A percentile compares a stretch with the other conserved stretches of the same genome.
phyloP scores from a whole-genome alignment of 306 rosid genomes.

The Biancaea sappan region DNA sequence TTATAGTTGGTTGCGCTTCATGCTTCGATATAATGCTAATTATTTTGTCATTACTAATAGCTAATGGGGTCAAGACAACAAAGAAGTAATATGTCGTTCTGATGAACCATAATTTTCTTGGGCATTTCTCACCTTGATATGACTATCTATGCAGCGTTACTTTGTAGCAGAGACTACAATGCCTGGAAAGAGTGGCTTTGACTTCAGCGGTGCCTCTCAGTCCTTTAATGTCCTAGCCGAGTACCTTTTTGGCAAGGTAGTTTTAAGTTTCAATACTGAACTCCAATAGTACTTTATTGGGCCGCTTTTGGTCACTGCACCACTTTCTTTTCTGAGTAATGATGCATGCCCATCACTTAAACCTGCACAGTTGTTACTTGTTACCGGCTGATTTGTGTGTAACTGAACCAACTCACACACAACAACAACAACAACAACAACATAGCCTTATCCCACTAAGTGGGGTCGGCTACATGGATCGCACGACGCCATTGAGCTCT shows the following conservation, averaged over 20 bases:
- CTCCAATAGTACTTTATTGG: not conserved
- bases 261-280: slow-evolving; percentile 33
- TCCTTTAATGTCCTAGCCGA: slow-evolving; percentile 89
- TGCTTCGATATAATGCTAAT: not conserved
- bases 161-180: slow-evolving; percentile 85
- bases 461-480: too few relatives aligned
- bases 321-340: not conserved
- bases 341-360: not conserved
- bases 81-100: not conserved
- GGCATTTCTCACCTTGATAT: slow-evolving; percentile 20
- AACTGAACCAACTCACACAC: not conserved
- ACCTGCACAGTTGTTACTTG: not conserved
- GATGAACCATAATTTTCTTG: slow-evolving; percentile 2
- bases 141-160: slow-evolving; percentile 67
- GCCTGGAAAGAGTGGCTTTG: slow-evolving; percentile 89
- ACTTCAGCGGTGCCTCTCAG: slow-evolving; percentile 71
- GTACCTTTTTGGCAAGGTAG: slow-evolving; percentile 97
- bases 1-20: not conserved
- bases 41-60: not conserved
- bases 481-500: too few relatives aligned
- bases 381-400: not conserved
- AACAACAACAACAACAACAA: too few relatives aligned
- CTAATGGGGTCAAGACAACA: not conserved
- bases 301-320: slow-evolving; percentile 5
- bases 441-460: too few relatives aligned